Evolutionary conservation across 2,329 filamentous ascomycete genomes (phyloP).

Genomic region (Bipolaris gigantea): DNA sequence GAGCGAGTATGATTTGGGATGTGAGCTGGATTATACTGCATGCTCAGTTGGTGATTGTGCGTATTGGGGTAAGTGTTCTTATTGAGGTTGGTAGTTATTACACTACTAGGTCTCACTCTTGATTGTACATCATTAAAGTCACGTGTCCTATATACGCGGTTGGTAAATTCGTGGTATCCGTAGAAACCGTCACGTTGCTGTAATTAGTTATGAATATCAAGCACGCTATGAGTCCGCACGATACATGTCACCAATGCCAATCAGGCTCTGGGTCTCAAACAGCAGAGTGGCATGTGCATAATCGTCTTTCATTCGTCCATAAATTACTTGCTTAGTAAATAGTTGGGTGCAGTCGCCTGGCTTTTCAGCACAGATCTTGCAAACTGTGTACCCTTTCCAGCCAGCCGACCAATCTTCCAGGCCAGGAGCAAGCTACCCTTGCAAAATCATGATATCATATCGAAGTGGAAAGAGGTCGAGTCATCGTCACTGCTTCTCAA

Average conservation of each 20-base stretch:
- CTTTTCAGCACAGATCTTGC: conserved; percentile 20
- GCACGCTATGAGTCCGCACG: no score
- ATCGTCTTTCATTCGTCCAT: not conserved
- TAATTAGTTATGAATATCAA: no score
- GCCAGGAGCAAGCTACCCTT: not conserved
- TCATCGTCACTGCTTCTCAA: conserved; percentile 1
- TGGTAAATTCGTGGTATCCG: no score
- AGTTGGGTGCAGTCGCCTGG: conserved; percentile 7
- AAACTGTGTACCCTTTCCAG: conserved; percentile 19
- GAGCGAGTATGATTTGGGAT: not conserved
- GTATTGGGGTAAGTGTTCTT: conserved; percentile 44
- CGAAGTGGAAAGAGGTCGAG: conserved; percentile 19
- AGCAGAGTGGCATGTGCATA: not conserved
- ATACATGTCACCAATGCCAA: not conserved
- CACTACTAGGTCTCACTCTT: not conserved
- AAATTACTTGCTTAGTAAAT: not conserved
- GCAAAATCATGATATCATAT: conserved; percentile 22
- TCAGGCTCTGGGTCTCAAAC: not conserved
- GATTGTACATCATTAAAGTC: not conserved
- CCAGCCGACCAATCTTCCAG: conserved; percentile 10
- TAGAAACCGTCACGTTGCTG: no score
- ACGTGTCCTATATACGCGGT: not conserved
- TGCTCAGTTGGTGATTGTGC: conserved; percentile 42
- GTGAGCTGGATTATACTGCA: conserved; percentile 42
- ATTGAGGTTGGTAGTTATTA: conserved; percentile 8